Evolutionary conservation across 257 asterid genomes (phyloP), one percentile per base, ranked within the genome.

Genomic region (Buddleja alternifolia): DNA sequence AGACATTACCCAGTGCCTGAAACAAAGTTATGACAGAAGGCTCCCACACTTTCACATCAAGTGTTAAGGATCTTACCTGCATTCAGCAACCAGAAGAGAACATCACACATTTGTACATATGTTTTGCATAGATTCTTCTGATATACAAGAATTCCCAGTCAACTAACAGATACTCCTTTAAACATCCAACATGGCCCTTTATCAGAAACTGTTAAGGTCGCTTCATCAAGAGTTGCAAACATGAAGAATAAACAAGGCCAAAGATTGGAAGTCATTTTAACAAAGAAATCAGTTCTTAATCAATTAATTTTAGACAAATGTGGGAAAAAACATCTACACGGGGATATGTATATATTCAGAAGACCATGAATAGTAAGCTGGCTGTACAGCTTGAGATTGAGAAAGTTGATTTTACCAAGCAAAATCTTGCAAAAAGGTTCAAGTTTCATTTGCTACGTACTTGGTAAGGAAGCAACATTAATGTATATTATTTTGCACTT

Each of bases 21-120:
- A 91, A 91, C 80, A 91, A 65, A 14, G 76, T 62, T 73, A 91
- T 83, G 77, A 89, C 85, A 47, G 96, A 85, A 76, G 93, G 90
- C 77, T 84, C 97, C 97, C 97, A 91, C 59, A 84, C 96, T 84
- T 85, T 89, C 71, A 91, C 97, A 74, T 91, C 96, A 52, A 91
- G 95, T 41, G 84, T 81, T 70, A 91, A 82, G 45, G 97, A 91
- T 80, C 97, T 85, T 53, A 91, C 95, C 97, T 91, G 82, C 81
- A 80, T 42, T 80, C 20, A 73, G 60, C 64, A 50, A 21, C 58
- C 19, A 42, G 9, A 54, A 39, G 61, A 59, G 16, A 48, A 17
- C 19, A 75, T 47, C 57, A 40, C 16, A 65, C 21, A 40, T 51
- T 46, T 25, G 21, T 42, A 48, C 23, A 24, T 1, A 44, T 58